phyloP scores from a whole-genome alignment of 257 asterid species.

The Parsonsia alboflavescens region DNA sequence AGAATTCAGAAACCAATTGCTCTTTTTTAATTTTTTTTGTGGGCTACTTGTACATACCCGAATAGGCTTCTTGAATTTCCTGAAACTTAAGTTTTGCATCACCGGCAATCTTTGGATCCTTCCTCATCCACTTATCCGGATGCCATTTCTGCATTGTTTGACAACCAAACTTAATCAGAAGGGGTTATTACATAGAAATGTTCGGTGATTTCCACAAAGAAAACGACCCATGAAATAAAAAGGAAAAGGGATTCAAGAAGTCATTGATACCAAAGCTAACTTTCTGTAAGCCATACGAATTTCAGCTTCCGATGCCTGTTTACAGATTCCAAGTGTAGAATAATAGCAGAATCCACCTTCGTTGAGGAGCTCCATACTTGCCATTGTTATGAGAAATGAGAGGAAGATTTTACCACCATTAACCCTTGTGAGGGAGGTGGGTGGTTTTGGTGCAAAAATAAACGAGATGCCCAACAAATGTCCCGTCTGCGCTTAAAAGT shows the following conservation, averaged over 20 bases:
- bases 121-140: slow-evolving; percentile 42
- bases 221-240: neutral
- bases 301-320: slow-evolving; percentile 26
- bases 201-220: neutral
- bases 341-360: slow-evolving; percentile 11
- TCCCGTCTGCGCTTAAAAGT: neutral
- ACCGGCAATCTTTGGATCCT: slow-evolving; percentile 21
- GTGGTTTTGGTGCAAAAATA: neutral
- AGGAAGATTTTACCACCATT: neutral
- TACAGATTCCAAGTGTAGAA: slow-evolving; percentile 21
- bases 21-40: neutral
- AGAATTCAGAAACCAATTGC: neutral
- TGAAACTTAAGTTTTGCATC: slow-evolving; percentile 39
- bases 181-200: neutral
- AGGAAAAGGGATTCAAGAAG: neutral
- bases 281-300: slow-evolving; percentile 24
- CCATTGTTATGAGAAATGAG: neutral
- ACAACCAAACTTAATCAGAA: neutral
- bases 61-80: slow-evolving; percentile 48
- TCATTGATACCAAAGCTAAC: slow-evolving; percentile 22
- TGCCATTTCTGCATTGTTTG: slow-evolving; percentile 35
- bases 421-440: too few relatives aligned
- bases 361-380: slow-evolving; percentile 4
- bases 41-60: slow-evolving; percentile 19
- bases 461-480: neutral